Evolutionary conservation across 345 rosid species (phyloP), one percentile per base, ranked within the genome.

Genomic region (Euphorbia pulcherrima): DNA sequence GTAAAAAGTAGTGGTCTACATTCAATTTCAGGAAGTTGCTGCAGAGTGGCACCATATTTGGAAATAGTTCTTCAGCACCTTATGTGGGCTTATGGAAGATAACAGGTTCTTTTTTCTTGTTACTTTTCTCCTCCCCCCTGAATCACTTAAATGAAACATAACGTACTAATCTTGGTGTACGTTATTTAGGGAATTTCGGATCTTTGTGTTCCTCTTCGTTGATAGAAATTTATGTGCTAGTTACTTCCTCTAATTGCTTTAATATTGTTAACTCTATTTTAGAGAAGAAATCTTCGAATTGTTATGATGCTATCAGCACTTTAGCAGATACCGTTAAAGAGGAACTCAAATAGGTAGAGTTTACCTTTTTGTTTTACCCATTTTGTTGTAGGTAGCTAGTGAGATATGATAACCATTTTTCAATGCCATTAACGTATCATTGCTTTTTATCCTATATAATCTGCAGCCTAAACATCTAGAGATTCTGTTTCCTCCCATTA

Each of bases 231-330:
- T 8, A 30, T 59, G 10, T 59, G 24, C 44, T 30, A 30, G 37
- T 58, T 57, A 28, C 5, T 5, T 30, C n/a, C 12, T 59, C 44
- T 59, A 33, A 30, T 59, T 33, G 24, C 52, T 24, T 40, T 57
- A 35, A 17, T 46, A 39, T 41, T 63, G 7, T 46, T 64, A 5
- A 55, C 24, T 52, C 40, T 12, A 28, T 67, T 28, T 35, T 80
- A 94, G 99, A 88, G 88, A 68, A 86, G 89, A 68, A 94, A 94
- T 77, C 88, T 94, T 65, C 82, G 97, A 83, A 91, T 91, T 59
- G 95, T 89, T 94, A 89, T 78, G 99, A 91, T 83, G 97, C 99
- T 58, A 91, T 94, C 75, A 97, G 97, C 77, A 94, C 99, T 61
- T 85, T 94, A 64, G 97, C 97, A 60, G 97, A 91, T 79, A 91